Base-by-base conservation (phyloP, 2,329 filamentous ascomycete genomes). In the Claviceps digitariae region DNA sequence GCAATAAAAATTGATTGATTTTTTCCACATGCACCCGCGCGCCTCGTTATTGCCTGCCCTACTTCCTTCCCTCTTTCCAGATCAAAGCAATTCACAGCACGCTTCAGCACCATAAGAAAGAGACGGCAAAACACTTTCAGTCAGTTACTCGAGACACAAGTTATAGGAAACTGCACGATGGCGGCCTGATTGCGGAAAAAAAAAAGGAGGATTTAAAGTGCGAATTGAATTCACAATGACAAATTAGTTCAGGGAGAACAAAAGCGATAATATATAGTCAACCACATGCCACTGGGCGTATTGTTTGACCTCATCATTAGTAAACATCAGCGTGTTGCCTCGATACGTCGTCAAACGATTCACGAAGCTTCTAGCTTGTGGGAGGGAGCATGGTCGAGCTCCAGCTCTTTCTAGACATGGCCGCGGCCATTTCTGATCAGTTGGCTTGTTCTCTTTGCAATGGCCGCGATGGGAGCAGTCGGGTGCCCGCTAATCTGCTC, bases 401-500 rank as follows among this genome's bases (percentile, higher is more conserved):
- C 2, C 27, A 21, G 9, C 45, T 20, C 45, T 8, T 21, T 13
- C 27, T 38, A n/a, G 31, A 13, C 21, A 13, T 20, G 15, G 8
- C 8, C 20, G 31, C 41, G 49, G 17, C 25, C 51, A 45, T 47
- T 34, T 50, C 52, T 55, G 17, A 59, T 58, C 10, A 58, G 27
- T 12, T 57, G 55, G 46, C 58, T 58, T 27, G 55, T 52, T 50
- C 56, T 56, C 51, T 58, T 55, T 2, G 58, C 58, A 25, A 60
- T 55, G 6, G 58, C 58, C 9, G 57, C 58, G 40, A 60, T 55
- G 2, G 54, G 56, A 13, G 58, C 58, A 10, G 57, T 59, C 23
- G 58, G 58, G 51, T 60, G 58, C 4, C 58, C 58, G 46, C 56
- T 58, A 41, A 60, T 48, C 27, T 60, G 58, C 57, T 69, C 70